These are phyloP conservation scores for Phycomyces blakesleeanus DNA, from an alignment of 192 early-diverging fungal species.

Conservation along the genomic window DNA sequence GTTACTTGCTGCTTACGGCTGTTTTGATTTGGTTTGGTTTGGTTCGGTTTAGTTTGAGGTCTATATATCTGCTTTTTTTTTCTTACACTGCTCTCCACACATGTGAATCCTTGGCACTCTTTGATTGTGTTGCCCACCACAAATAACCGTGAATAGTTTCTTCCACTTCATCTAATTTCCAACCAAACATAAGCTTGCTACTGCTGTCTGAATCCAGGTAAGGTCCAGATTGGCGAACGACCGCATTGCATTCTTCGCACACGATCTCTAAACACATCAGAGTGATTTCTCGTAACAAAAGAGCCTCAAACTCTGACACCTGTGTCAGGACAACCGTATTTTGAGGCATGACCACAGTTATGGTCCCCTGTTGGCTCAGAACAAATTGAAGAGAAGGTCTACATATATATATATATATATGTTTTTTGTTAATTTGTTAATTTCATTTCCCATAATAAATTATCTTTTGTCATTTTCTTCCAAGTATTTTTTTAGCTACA, in stretches of 20 bases:
- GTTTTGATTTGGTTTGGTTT: too few relatives aligned
- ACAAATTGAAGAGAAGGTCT: conserved; percentile 26
- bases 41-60: too few relatives aligned
- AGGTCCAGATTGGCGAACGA: conserved; percentile 11
- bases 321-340: conserved; percentile 23
- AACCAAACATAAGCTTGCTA: conserved; percentile 22
- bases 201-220: conserved; percentile 9
- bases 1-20: too few relatives aligned
- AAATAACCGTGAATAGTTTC: conserved; percentile 26
- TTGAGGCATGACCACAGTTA: conserved; percentile 26
- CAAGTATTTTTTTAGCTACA: neutral
- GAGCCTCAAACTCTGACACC: conserved; percentile 28
- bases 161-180: conserved; percentile 37
- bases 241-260: conserved; percentile 32
- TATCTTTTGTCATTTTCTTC: neutral
- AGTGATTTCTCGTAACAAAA: conserved; percentile 33
- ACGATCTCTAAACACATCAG: conserved; percentile 26
- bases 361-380: conserved; percentile 21
- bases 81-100: conserved; percentile 22
- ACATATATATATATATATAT: too few relatives aligned
- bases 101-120: neutral
- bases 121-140: neutral
- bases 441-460: neutral
- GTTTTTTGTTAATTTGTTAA: neutral
- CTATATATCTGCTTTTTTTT: too few relatives aligned